phyloP scores from a whole-genome alignment of 768 basidiomycete genomes.

The Cystobasidium ongulense region DNA sequence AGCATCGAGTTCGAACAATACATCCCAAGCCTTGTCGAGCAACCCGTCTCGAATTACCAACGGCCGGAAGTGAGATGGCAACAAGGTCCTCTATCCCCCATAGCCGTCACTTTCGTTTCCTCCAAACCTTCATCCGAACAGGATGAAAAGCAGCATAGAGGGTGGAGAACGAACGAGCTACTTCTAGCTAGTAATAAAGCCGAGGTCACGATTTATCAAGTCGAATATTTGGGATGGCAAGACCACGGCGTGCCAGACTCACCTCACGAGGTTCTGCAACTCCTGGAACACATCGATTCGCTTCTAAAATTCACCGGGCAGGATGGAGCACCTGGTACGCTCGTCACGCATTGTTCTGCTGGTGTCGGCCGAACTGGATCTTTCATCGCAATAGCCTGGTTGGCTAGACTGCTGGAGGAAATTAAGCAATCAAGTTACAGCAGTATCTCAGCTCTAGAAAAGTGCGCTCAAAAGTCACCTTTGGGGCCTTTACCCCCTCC shows the following conservation, averaged over 20 bases:
- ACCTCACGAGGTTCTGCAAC: slow-evolving; percentile 31
- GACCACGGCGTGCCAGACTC: slow-evolving; percentile 56
- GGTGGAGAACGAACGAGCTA: slow-evolving; percentile 33
- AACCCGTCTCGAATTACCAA: not conserved
- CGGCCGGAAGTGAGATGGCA: not conserved
- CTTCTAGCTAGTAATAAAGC: not conserved
- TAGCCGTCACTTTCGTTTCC: not conserved
- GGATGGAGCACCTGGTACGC: not conserved
- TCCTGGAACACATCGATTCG: slow-evolving; percentile 3
- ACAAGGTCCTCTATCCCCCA: not conserved
- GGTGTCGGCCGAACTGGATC: slow-evolving; percentile 80
- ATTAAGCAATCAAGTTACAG: not conserved
- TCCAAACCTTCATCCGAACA: slow-evolving; percentile 3
- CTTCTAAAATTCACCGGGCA: not conserved
- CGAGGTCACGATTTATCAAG: slow-evolving; percentile 30
- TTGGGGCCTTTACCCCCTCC: slow-evolving; percentile 2
- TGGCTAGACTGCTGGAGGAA: slow-evolving; percentile 53
- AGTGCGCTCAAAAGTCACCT: not conserved
- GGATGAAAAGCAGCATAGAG: slow-evolving; percentile 14
- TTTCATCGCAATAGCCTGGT: slow-evolving; percentile 69
- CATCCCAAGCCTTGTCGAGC: not conserved
- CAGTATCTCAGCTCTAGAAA: not conserved
- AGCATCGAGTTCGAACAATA: slow-evolving; percentile 13
- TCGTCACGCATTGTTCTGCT: slow-evolving; percentile 76
- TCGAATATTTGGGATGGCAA: slow-evolving; percentile 39